These are phyloP conservation scores for Casuarina glauca DNA, from an alignment of 306 rosid genomes.

Conservation along the genomic window DNA sequence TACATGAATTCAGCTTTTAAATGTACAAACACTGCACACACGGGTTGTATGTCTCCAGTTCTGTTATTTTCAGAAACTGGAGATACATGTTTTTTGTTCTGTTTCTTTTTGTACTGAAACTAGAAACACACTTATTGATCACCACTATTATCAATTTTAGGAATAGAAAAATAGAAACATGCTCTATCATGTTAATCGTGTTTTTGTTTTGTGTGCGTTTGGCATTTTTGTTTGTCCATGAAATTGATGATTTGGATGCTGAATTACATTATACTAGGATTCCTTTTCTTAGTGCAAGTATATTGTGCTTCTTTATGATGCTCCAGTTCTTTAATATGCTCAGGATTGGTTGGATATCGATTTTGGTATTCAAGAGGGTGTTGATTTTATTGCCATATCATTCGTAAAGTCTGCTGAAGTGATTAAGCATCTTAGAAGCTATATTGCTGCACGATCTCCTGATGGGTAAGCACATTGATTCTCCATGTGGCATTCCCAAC, in stretches of 20 bases:
- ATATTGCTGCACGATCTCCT: conserved; percentile 88
- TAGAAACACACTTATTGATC: background rate
- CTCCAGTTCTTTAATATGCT: conserved; percentile 20
- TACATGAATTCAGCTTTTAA: background rate
- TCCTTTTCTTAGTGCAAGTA: conserved; percentile 6
- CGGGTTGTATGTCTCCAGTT: background rate
- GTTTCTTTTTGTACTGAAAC: background rate
- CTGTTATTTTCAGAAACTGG: background rate
- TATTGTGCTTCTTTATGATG: conserved; percentile 35
- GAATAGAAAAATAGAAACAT: background rate
- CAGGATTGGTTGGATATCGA: conserved; percentile 99
- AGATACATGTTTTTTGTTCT: background rate
- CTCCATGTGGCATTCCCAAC: background rate
- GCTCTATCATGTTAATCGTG: background rate
- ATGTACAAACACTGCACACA: background rate
- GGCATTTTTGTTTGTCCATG: conserved; percentile 1
- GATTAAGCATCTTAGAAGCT: conserved; percentile 95
- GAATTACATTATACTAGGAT: conserved; percentile 11
- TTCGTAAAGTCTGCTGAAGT: conserved; percentile 99
- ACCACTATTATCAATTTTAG: background rate
- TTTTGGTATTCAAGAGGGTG: conserved; percentile 94
- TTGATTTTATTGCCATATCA: conserved; percentile 92
- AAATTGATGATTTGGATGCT: conserved; percentile 9
- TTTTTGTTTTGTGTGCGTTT: background rate
- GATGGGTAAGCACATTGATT: conserved; percentile 49